Evolutionary conservation across 2,329 filamentous ascomycete species (phyloP).

Genomic region (Phaeosphaeria sp.): DNA sequence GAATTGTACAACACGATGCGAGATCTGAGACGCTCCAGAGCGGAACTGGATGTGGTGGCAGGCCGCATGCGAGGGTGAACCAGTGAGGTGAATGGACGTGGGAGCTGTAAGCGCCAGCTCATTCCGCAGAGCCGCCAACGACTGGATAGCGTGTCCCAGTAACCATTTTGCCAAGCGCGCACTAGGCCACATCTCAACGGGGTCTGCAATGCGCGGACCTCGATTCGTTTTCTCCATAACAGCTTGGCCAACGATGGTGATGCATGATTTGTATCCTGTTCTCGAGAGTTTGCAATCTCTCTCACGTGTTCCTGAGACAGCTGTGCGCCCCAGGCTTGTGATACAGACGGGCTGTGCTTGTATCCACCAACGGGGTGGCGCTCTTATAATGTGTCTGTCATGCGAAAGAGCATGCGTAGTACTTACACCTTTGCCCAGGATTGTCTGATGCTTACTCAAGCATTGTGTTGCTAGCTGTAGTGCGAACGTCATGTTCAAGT

Average conservation of each 20-base stretch:
- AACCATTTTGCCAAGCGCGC: slow-evolving; percentile 7
- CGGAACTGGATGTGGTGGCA: slow-evolving; percentile 36
- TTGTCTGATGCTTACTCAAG: neutral
- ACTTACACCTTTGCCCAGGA: neutral
- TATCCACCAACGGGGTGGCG: neutral
- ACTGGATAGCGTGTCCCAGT: slow-evolving; percentile 13
- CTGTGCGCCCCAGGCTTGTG: neutral
- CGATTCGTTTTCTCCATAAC: neutral
- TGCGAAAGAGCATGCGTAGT: neutral
- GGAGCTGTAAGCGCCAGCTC: slow-evolving; percentile 30
- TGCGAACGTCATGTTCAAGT: neutral
- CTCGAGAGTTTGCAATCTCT: neutral
- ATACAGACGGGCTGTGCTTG: neutral
- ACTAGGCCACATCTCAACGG: slow-evolving; percentile 9
- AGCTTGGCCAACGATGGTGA: neutral
- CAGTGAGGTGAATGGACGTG: slow-evolving; percentile 35
- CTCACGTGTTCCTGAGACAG: neutral
- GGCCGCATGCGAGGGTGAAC: slow-evolving; percentile 30
- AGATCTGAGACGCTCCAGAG: slow-evolving; percentile 46
- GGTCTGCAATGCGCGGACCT: slow-evolving; percentile 16
- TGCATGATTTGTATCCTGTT: neutral
- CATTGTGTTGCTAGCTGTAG: neutral
- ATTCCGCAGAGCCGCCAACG: slow-evolving; percentile 26
- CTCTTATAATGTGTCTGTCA: neutral
- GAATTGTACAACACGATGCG: slow-evolving; percentile 42